Percentiles rank a stretch among this genome's conserved stretches.
Evolutionary conservation across 2,329 filamentous ascomycete species (phyloP).

Genomic region (Mollisia scopiformis): DNA sequence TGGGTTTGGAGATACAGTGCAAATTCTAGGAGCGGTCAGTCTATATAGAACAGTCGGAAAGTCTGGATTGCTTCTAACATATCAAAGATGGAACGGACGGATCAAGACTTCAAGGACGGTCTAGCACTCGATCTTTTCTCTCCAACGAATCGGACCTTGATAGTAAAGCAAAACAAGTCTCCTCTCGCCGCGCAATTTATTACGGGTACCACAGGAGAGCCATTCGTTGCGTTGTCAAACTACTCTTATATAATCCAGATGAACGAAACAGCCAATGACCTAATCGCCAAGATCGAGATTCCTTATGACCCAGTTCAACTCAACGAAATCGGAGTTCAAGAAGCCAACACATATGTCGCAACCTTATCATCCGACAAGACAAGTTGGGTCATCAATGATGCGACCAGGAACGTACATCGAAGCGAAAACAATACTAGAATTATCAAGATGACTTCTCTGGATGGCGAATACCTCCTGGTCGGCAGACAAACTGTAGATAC

Average conservation of each 20-base stretch:
- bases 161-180: slow-evolving; percentile 35
- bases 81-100: slow-evolving; percentile 29
- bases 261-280: slow-evolving; percentile 37
- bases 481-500: slow-evolving; percentile 33
- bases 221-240: slow-evolving; percentile 34
- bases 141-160: slow-evolving; percentile 35
- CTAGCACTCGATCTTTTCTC: slow-evolving; percentile 39
- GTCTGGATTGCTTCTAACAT: neutral
- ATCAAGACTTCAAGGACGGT: slow-evolving; percentile 39
- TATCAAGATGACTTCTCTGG: slow-evolving; percentile 37
- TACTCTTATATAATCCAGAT: slow-evolving; percentile 39
- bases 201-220: slow-evolving; percentile 33
- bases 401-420: slow-evolving; percentile 34
- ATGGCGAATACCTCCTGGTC: slow-evolving; percentile 38
- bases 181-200: slow-evolving; percentile 37
- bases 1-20: slow-evolving; percentile 20
- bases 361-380: slow-evolving; percentile 30
- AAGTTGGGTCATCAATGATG: slow-evolving; percentile 40
- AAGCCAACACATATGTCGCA: slow-evolving; percentile 26
- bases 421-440: slow-evolving; percentile 37
- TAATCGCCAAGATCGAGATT: slow-evolving; percentile 40
- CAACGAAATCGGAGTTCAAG: slow-evolving; percentile 17
- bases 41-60: neutral
- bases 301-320: slow-evolving; percentile 33
- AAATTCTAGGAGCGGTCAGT: slow-evolving; percentile 23